Conservation (phyloP, 305 asterid species). For the Solanum hybrid region DNA sequence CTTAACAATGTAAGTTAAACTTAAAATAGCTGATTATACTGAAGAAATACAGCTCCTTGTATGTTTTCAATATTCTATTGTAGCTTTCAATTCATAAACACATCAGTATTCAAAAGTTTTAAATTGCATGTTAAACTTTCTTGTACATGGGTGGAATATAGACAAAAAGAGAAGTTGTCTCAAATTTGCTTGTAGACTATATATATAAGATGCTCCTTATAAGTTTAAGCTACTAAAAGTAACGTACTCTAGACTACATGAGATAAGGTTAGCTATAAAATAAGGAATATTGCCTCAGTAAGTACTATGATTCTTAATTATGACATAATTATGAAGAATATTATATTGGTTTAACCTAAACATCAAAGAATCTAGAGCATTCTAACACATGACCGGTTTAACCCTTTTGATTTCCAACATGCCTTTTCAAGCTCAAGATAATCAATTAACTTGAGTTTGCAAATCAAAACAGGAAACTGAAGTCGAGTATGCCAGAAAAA, state of each 20-base stretch:
- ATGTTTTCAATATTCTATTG: not conserved
- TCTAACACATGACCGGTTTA: not conserved
- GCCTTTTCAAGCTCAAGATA: not conserved
- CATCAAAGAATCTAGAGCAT: not conserved
- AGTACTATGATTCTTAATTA: not conserved
- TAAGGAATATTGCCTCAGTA: not conserved
- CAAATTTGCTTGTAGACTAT: not conserved
- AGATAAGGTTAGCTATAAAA: not conserved
- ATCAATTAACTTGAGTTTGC: not conserved
- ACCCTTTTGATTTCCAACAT: not conserved
- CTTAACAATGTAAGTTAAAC: not conserved
- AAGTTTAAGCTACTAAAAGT: not conserved
- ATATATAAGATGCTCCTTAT: not conserved
- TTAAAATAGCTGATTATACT: not conserved
- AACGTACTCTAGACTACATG: not conserved
- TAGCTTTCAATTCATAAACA: not conserved
- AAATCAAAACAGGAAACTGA: not conserved
- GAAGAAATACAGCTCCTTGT: not conserved
- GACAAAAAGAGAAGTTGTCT: not conserved
- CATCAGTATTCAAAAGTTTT: not conserved
- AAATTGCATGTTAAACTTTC: not conserved
- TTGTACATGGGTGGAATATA: not conserved
- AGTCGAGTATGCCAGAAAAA: not conserved
- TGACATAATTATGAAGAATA: not conserved
- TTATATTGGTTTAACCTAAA: not conserved